A percentile compares a stretch with the other conserved stretches of the same genome.
These are phyloP conservation scores for Pochonia chlamydosporia DNA, from an alignment of 2,329 filamentous ascomycete species.

Conservation along the genomic window DNA sequence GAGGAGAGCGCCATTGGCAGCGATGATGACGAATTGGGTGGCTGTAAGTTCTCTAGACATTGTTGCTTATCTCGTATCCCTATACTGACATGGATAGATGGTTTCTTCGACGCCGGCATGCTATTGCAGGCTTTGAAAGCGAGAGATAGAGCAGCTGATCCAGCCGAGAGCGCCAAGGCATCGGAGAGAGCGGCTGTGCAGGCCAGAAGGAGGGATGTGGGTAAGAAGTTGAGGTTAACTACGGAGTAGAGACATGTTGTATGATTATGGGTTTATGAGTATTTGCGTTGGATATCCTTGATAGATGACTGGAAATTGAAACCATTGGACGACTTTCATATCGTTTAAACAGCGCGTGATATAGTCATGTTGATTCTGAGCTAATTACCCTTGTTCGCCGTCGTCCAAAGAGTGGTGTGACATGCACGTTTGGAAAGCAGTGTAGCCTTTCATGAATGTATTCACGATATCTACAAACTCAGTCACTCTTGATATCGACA, in stretches of 20 bases:
- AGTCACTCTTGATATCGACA: too few relatives aligned
- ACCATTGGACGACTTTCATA: too few relatives aligned
- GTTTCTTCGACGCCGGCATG: slow-evolving; percentile 97
- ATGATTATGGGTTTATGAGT: not conserved
- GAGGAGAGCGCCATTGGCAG: slow-evolving; percentile 68
- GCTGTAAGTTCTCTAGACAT: slow-evolving; percentile 62
- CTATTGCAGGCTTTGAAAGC: slow-evolving; percentile 81
- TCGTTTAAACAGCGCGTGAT: too few relatives aligned
- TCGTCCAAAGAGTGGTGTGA: too few relatives aligned
- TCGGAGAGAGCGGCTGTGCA: slow-evolving; percentile 55
- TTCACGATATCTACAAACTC: too few relatives aligned
- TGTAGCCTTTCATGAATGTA: too few relatives aligned
- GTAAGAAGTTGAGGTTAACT: slow-evolving; percentile 58
- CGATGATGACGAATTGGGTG: slow-evolving; percentile 84
- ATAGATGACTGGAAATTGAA: not conserved
- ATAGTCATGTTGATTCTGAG: too few relatives aligned
- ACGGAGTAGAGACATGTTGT: slow-evolving; percentile 12
- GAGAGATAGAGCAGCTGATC: slow-evolving; percentile 49
- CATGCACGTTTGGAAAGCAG: too few relatives aligned
- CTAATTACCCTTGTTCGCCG: too few relatives aligned
- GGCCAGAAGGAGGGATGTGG: slow-evolving; percentile 60
- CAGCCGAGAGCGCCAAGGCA: slow-evolving; percentile 41
- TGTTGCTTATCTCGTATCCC: slow-evolving; percentile 1
- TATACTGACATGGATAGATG: slow-evolving; percentile 56
- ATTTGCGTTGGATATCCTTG: not conserved